Evolutionary conservation across 768 basidiomycete species (phyloP).

Genomic region (Lactarius hatsudake): DNA sequence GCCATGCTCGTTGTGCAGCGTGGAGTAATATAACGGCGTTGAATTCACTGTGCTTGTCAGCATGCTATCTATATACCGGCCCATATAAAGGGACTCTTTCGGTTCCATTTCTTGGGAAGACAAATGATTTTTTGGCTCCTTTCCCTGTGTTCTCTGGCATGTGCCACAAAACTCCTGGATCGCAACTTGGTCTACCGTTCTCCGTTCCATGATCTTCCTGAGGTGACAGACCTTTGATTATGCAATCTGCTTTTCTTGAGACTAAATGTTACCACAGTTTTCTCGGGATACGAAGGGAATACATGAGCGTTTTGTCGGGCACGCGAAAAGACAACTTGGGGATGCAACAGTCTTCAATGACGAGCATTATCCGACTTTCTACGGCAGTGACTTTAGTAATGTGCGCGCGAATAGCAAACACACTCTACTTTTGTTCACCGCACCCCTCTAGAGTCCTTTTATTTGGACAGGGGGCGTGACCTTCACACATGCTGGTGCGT

Average conservation of each 20-base stretch:
- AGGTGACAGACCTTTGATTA: conserved; percentile 14
- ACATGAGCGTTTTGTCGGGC: conserved; percentile 38
- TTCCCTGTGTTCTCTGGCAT: background rate
- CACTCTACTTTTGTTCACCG: background rate
- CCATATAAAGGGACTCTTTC: background rate
- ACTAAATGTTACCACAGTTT: conserved; percentile 34
- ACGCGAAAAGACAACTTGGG: conserved; percentile 37
- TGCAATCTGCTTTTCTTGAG: background rate
- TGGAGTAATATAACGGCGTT: background rate
- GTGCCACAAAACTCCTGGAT: conserved; percentile 31
- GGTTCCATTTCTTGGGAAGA: background rate
- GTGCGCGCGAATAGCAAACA: conserved; percentile 32
- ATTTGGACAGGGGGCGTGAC: conserved; percentile 51
- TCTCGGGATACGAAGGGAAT: conserved; percentile 39
- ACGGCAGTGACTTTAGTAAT: conserved; percentile 48
- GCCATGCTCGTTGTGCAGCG: background rate
- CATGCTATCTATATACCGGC: too few species aligned
- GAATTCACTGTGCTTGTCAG: background rate
- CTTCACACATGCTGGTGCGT: conserved; percentile 46
- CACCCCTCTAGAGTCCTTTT: conserved; percentile 38
- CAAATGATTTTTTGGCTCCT: conserved; percentile 1
- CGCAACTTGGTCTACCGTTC: conserved; percentile 44
- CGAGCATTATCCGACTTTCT: conserved; percentile 50
- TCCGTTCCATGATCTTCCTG: conserved; percentile 34
- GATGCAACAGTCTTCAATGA: conserved; percentile 43